These are phyloP conservation scores for Pseudodiploospora longispora DNA, from an alignment of 2,329 filamentous ascomycete species.

Conservation along the genomic window DNA sequence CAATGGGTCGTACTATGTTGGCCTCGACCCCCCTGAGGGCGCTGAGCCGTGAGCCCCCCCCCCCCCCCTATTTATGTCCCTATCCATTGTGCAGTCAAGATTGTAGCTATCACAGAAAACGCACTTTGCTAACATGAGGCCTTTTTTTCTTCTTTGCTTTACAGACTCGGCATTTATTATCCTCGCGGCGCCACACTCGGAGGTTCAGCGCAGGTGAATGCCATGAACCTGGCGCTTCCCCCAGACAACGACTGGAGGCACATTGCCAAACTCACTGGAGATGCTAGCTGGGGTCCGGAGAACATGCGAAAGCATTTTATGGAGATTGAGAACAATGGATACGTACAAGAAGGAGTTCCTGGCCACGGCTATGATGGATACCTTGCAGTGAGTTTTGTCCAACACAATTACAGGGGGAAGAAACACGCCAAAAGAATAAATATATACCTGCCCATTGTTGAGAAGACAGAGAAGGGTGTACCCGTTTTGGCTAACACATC, in stretches of 20 bases:
- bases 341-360: constrained; percentile 19
- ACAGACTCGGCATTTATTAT: constrained; percentile 13
- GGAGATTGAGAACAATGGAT: constrained; percentile 47
- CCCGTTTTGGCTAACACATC: too few relatives aligned
- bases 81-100: not conserved
- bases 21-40: constrained; percentile 24
- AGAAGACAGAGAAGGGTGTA: too few relatives aligned
- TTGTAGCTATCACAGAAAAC: too few relatives aligned
- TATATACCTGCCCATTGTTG: too few relatives aligned
- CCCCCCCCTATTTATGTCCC: not conserved
- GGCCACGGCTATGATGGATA: constrained; percentile 15
- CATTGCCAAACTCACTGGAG: constrained; percentile 50
- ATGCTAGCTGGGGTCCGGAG: constrained; percentile 46
- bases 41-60: constrained; percentile 12
- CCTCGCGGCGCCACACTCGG: constrained; percentile 14
- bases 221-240: constrained; percentile 12
- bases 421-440: too few relatives aligned
- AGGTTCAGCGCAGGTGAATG: constrained; percentile 13
- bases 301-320: constrained; percentile 55
- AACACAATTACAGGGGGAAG: too few relatives aligned
- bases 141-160: not conserved
- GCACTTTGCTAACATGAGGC: not conserved
- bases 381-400: not conserved
- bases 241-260: constrained; percentile 18
- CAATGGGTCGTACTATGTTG: constrained; percentile 13